These are phyloP conservation scores for Schizochytrium sp. DNA, from an alignment of 108 stramenopile species.

Conservation along the genomic window DNA sequence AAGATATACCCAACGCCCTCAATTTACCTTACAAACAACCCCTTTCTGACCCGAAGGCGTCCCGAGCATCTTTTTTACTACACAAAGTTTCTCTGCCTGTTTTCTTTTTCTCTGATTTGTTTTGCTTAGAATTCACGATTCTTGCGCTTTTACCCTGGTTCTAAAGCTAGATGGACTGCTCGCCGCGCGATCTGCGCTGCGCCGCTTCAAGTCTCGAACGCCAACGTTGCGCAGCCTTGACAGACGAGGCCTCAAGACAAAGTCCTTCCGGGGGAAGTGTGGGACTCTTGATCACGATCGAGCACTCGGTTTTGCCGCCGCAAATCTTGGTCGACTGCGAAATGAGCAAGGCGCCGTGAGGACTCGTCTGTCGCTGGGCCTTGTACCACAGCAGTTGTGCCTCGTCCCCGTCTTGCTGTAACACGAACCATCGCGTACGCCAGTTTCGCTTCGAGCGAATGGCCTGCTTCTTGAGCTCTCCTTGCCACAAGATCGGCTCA, in stretches of 20 bases:
- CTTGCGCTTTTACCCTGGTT: not conserved
- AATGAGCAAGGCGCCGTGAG: not conserved
- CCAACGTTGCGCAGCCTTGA: not conserved
- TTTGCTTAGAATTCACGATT: not conserved
- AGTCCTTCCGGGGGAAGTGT: not conserved
- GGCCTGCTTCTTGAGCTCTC: not conserved
- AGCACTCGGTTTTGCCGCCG: not conserved
- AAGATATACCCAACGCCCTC: no score
- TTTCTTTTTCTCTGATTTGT: not conserved
- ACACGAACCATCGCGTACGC: not conserved
- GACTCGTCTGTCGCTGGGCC: not conserved
- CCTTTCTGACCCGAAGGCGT: no score
- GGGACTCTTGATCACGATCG: not conserved
- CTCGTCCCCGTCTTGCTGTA: not conserved
- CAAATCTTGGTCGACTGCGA: not conserved
- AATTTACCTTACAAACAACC: no score
- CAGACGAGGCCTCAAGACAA: not conserved
- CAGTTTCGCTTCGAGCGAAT: not conserved
- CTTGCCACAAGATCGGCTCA: not conserved
- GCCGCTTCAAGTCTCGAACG: not conserved
- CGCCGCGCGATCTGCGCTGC: not conserved
- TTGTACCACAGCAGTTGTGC: not conserved
- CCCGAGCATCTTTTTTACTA: no score
- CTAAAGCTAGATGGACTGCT: not conserved
- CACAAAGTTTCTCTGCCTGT: no score